phyloP scores from a whole-genome alignment of 2,329 filamentous ascomycete species.

The Xylogone sp. region DNA sequence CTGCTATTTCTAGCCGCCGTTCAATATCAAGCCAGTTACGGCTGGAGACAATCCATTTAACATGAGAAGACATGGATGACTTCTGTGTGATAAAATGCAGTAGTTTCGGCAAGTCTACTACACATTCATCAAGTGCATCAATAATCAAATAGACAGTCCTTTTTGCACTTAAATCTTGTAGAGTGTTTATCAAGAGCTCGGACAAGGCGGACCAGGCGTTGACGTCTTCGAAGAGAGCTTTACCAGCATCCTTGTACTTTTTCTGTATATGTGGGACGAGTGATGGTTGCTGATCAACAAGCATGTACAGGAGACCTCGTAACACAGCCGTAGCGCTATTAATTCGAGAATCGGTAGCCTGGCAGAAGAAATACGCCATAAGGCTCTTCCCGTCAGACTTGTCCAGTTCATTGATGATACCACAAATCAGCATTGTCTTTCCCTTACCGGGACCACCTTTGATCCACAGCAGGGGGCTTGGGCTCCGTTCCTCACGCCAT shows the following conservation, averaged over 20 bases:
- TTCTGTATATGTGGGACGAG: slow-evolving; percentile 30
- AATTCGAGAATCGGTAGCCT: slow-evolving; percentile 32
- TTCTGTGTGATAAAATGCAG: slow-evolving; percentile 13
- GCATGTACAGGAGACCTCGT: slow-evolving; percentile 36
- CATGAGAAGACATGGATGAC: slow-evolving; percentile 7
- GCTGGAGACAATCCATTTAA: slow-evolving; percentile 41
- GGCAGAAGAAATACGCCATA: slow-evolving; percentile 37
- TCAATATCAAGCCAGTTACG: slow-evolving; percentile 36
- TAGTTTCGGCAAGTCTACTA: slow-evolving; percentile 1
- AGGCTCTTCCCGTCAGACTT: slow-evolving; percentile 15
- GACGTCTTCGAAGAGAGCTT: slow-evolving; percentile 28
- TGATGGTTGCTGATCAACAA: slow-evolving; percentile 28
- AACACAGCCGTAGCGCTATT: slow-evolving; percentile 37
- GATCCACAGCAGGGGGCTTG: slow-evolving; percentile 29
- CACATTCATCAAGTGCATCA: slow-evolving; percentile 16
- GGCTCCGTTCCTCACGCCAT: slow-evolving; percentile 20
- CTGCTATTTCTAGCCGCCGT: slow-evolving; percentile 17
- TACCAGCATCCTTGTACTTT: slow-evolving; percentile 28
- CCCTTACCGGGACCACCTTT: slow-evolving; percentile 31
- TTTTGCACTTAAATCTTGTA: slow-evolving; percentile 21
- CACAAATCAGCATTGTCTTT: slow-evolving; percentile 29
- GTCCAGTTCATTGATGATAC: slow-evolving; percentile 24
- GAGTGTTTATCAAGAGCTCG: slow-evolving; percentile 28
- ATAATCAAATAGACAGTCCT: slow-evolving; percentile 7
- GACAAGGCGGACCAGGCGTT: slow-evolving; percentile 27